Conservation (phyloP, 2,329 filamentous ascomycete species). For the Xylaria sp. region DNA sequence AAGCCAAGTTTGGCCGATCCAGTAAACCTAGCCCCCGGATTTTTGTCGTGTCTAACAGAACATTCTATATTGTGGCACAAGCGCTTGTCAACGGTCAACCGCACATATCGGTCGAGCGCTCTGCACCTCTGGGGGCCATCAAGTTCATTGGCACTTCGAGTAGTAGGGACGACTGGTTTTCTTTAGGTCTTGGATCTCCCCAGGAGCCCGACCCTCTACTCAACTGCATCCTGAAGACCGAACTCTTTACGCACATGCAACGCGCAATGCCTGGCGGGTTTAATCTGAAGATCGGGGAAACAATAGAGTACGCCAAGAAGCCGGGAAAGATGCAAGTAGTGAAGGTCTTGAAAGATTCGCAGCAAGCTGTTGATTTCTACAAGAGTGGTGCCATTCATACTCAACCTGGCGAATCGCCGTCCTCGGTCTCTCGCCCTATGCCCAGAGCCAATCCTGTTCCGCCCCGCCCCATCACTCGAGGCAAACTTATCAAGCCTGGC, state of each 20-base stretch:
- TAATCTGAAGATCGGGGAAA: constrained; percentile 83
- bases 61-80: constrained; percentile 90
- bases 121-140: constrained; percentile 85
- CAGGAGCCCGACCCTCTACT: constrained; percentile 94
- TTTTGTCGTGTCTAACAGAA: constrained; percentile 84
- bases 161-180: constrained; percentile 95
- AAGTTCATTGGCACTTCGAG: constrained; percentile 86
- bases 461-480: constrained; percentile 89
- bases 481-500: constrained; percentile 90
- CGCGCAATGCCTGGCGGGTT: constrained; percentile 82
- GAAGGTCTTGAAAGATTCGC: constrained; percentile 90
- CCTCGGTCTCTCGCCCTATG: constrained; percentile 83
- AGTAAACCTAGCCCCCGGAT: constrained; percentile 92
- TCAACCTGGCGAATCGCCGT: constrained; percentile 82
- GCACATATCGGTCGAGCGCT: constrained; percentile 82
- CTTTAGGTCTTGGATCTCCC: constrained; percentile 86
- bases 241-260: constrained; percentile 93
- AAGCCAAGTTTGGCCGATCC: constrained; percentile 95
- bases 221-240: constrained; percentile 95
- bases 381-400: constrained; percentile 95
- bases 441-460: constrained; percentile 88
- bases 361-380: constrained; percentile 82
- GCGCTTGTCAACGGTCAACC: constrained; percentile 83
- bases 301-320: constrained; percentile 97
- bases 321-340: constrained; percentile 90